Base-by-base conservation (phyloP, 768 basidiomycete genomes). In the Sistotremastrum suecicum region DNA sequence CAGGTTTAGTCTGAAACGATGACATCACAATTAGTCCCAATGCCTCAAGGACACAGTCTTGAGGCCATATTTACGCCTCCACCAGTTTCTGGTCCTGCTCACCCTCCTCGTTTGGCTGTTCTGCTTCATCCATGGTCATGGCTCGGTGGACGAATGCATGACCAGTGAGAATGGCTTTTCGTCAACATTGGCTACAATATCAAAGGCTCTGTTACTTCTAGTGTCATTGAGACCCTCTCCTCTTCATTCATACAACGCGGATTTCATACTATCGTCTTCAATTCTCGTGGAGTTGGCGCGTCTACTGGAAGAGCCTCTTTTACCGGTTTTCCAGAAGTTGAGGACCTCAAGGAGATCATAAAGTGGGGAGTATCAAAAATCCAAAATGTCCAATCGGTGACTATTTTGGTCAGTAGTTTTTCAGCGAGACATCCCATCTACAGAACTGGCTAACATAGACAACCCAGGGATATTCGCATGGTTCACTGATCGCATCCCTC, bases 101-200 rank as follows among this genome's bases (percentile, higher is more conserved):
- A 20, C 20, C 20, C 20, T 20, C 20, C 20, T 20, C 20, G 20
- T 20, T 20, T 58, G 8, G 84, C 78, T 0, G 61, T 89, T n/a
- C 78, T 78, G 52, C 63, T 83, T 7, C 86, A 89, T 53, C 87
- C 87, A 5, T 89, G 85, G 85, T 78, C 81, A n/a, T 76, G 84
- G 71, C 68, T 88, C 0, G 85, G 86, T 1, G 86, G 85, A 10
- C 68, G 64, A 43, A 83, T 80, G 75, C 58, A 77, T 51, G 84
- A 89, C 54, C 73, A 79, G 86, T 88, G 58, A 55, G 83, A 20
- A 20, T 69, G 46, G 28, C 46, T 38, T 35, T 20, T 35, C 46
- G 30, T 44, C 30, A 34, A 48, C 41, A n/a, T 4, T 12, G 5
- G 37, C 37, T 12, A 33, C 41, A 8, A 5, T 41, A 38, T 36